phyloP scores from a whole-genome alignment of 352 stramenopile species.

The Phytophthora sp. region DNA sequence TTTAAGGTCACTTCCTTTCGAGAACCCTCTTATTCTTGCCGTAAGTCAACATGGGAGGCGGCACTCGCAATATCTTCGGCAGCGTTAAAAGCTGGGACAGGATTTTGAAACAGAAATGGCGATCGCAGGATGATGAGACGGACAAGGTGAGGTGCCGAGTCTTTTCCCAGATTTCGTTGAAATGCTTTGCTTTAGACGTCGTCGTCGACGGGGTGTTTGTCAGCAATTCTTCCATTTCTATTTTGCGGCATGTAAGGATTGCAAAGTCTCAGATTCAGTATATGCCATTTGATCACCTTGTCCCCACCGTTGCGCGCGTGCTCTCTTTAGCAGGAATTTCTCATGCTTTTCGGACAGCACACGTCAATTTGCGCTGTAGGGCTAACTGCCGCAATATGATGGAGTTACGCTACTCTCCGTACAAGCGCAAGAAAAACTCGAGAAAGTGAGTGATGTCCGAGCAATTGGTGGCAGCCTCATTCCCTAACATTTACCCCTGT shows the following conservation, averaged over 20 bases:
- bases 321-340: conserved; percentile 4
- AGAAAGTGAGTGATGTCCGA: conserved; percentile 38
- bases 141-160: neutral
- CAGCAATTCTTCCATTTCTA: conserved; percentile 5
- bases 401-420: conserved; percentile 33
- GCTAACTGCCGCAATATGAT: conserved; percentile 19
- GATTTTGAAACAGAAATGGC: conserved; percentile 21
- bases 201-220: neutral
- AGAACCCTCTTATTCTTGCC: too few species aligned
- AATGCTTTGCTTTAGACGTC: too few species aligned
- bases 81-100: neutral
- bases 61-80: conserved; percentile 10
- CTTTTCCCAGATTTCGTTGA: conserved; percentile 28
- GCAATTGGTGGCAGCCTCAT: too few species aligned
- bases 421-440: conserved; percentile 33
- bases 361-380: conserved; percentile 27
- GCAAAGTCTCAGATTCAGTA: conserved; percentile 33
- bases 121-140: conserved; percentile 11
- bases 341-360: conserved; percentile 11
- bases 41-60: neutral
- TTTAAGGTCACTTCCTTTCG: neutral
- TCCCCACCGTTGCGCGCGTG: neutral
- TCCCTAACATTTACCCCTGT: neutral
- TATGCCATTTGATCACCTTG: conserved; percentile 10
- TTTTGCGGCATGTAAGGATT: conserved; percentile 20